Conservation (phyloP, 1,284 basidiomycete genomes). For the Ceratobasidium sp. region DNA sequence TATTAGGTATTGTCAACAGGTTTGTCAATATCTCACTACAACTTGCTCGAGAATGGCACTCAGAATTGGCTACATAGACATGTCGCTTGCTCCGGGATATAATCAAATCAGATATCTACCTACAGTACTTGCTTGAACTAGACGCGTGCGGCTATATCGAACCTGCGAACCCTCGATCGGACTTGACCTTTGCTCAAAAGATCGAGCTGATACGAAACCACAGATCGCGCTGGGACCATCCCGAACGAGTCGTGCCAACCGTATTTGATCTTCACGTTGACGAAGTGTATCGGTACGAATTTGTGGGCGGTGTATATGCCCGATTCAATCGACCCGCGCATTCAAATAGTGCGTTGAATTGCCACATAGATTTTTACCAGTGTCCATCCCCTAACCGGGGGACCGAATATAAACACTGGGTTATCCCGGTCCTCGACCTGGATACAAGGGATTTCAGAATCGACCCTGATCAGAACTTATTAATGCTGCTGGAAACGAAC, state of each 20-base stretch:
- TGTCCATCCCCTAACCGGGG: slow-evolving; percentile 24
- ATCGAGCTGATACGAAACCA: not conserved
- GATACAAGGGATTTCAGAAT: slow-evolving; percentile 10
- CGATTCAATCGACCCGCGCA: not conserved
- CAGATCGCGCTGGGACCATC: not conserved
- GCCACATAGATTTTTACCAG: slow-evolving; percentile 20
- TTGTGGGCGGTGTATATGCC: slow-evolving; percentile 18
- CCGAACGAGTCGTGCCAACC: not conserved
- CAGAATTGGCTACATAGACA: not conserved
- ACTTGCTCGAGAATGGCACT: not conserved
- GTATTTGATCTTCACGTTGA: not conserved
- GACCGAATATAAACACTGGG: slow-evolving; percentile 17
- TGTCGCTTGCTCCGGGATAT: slow-evolving; percentile 22
- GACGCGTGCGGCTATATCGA: slow-evolving; percentile 13
- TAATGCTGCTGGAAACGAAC: slow-evolving; percentile 7
- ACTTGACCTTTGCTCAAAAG: slow-evolving; percentile 23
- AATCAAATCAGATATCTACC: not conserved
- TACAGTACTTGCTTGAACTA: slow-evolving; percentile 31
- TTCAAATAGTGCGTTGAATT: not conserved
- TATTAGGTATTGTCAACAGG: slow-evolving; percentile 21
- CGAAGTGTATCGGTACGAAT: not conserved
- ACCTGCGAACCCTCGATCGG: slow-evolving; percentile 22
- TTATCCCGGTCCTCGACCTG: not conserved
- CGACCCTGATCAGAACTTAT: slow-evolving; percentile 21
- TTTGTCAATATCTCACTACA: not conserved